Base-by-base conservation (phyloP, 2,329 filamentous ascomycete species). In the Ophiostoma tasmaniense region DNA sequence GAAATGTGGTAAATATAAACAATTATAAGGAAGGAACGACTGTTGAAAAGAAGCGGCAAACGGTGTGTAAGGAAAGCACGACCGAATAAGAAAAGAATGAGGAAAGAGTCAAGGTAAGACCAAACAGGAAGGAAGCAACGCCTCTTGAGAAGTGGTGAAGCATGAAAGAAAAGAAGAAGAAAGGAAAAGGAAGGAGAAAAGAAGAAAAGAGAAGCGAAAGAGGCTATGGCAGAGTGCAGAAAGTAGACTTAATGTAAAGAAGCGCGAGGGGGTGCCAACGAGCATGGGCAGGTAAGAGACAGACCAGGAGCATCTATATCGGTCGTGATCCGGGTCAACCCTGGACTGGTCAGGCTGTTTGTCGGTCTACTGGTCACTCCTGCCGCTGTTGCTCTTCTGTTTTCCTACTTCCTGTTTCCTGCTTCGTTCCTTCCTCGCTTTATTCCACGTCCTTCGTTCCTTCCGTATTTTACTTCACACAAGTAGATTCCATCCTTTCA, bases 121-220 rank as follows among this genome's bases (percentile, higher is more conserved):
- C 55, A 55, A 35, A 64, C 7, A 25, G 50, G 37, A 64, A 69
- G 42, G 45, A 67, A 70, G 64, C 22, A 50, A 37, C 33, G 68
- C 65, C 66, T 42, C 39, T 64, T 45, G 30, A 22, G 22, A 37
- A 62, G 28, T 22, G 50, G n/a, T 22, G 52, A 67, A 28, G n/a
- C 13, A 59, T 37, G 42, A 37, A n/a, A 35, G 20, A 62, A 22
- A 61, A 61, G 17, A 61, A 33, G 55, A 61, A 61, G 30, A 62
- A 35, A 5, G 11, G n/a, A 62, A 37, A 30, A 62, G 20, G 59
- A 61, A 62, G 25, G 66, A 61, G 66, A 39, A 66, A 45, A 52
- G 64, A 55, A 25, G 66, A 66, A 30, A 52, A 30, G 50, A 66
- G 50, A 30, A 11, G 25, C 45, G 37, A 45, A 22, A 42, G 30